Evolutionary conservation across 257 asterid species (phyloP), one percentile per base, ranked within the genome.

Genomic region (Verbena officinalis): DNA sequence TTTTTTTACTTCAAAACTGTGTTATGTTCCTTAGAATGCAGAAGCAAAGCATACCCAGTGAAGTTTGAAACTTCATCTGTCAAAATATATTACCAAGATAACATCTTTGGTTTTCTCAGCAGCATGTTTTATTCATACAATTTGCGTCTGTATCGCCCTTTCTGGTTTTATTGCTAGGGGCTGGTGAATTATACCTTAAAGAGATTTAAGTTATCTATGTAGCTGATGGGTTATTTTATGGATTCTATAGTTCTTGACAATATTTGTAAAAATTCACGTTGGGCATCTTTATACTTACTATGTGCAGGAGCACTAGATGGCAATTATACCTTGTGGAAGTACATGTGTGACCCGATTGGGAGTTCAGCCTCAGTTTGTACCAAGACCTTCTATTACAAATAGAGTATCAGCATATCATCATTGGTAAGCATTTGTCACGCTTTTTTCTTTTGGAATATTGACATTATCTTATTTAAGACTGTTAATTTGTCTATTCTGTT

Each of bases 291-390:
- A 38, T 43, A 12, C 31, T 27, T 7, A 16, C 9, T 20, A 64
- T 38, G 64, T 48, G 51, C 80, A 80, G 88, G 67, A 9, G 62
- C 16, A 74, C 46, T 74, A 72, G 73, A 94, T 94, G 99, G 98
- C 96, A 55, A 79, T 86, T 64, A 50, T 85, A 67, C 93, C 98
- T 65, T 88, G 89, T 72, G 99, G 98, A 75, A 90, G 96, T 71
- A 79, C 91, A 55, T 81, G 82, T 84, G 78, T 69, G 75, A 67
- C 82, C 65, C 73, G 77, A 70, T 84, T 82, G 76, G 95, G 95
- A 74, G 78, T 86, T 73, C 96, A 86, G 86, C 92, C 96, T 75
- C 96, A 82, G 43, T 30, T 31, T 46, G 54, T 70, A 9, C 46
- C 68, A 38, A 83, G 81, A 71, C 78, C 79, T 69, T 70, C 80